Conservation (phyloP, 768 basidiomycete genomes). For the Pulveroboletus sp. region DNA sequence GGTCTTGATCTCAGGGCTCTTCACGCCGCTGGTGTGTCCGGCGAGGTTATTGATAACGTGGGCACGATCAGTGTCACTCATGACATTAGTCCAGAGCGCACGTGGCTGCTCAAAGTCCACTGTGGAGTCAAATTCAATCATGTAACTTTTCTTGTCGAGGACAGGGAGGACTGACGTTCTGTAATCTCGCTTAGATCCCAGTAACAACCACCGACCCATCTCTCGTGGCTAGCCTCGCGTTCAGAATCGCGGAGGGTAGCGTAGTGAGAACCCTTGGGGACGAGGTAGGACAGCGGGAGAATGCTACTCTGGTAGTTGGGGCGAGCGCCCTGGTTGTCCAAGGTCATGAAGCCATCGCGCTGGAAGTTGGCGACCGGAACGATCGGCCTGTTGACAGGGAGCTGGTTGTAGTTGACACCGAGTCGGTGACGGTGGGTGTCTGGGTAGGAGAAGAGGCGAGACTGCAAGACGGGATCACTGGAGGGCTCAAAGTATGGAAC, state of each 20-base stretch:
- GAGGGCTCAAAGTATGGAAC: slow-evolving; percentile 88
- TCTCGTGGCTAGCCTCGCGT: slow-evolving; percentile 55
- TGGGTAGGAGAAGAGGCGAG: slow-evolving; percentile 92
- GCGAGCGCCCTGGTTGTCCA: slow-evolving; percentile 74
- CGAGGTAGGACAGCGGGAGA: slow-evolving; percentile 62
- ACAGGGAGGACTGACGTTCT: slow-evolving; percentile 54
- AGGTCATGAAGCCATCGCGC: slow-evolving; percentile 69
- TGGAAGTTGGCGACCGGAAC: slow-evolving; percentile 85
- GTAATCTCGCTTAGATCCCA: slow-evolving; percentile 69
- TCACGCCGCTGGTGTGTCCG: slow-evolving; percentile 57
- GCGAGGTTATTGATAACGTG: slow-evolving; percentile 66
- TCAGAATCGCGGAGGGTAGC: slow-evolving; percentile 36
- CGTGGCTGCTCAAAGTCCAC: slow-evolving; percentile 87
- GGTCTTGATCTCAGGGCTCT: slow-evolving; percentile 54
- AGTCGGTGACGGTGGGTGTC: slow-evolving; percentile 86
- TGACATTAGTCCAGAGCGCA: slow-evolving; percentile 62
- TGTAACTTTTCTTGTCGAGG: background rate
- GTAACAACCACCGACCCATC: slow-evolving; percentile 66
- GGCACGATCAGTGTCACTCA: slow-evolving; percentile 53
- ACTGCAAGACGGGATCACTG: slow-evolving; percentile 89
- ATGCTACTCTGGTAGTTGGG: slow-evolving; percentile 87
- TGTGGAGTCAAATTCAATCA: slow-evolving; percentile 21
- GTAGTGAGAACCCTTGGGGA: slow-evolving; percentile 43
- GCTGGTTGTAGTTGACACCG: slow-evolving; percentile 74
- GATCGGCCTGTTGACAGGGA: slow-evolving; percentile 82